These are phyloP conservation scores for Cyberlindnera maclurae DNA, from an alignment of 805 yeast species.

Conservation along the genomic window DNA sequence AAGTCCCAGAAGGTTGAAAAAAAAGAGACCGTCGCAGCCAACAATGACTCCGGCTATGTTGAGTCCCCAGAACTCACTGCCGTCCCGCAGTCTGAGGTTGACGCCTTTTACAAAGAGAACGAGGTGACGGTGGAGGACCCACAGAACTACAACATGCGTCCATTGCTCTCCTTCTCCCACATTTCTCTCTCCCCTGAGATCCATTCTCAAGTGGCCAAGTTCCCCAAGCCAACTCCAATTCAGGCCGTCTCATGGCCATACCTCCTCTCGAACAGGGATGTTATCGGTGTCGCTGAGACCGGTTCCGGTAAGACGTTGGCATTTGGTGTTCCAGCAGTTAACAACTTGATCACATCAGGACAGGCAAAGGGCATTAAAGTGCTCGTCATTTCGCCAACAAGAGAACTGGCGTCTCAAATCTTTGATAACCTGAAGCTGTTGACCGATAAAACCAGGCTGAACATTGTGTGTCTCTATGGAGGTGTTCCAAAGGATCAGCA, in stretches of 20 bases:
- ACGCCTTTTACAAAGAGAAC: constrained; percentile 56
- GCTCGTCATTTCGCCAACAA: constrained; percentile 88
- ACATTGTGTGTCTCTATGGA: constrained; percentile 86
- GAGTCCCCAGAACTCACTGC: constrained; percentile 34
- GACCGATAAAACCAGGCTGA: constrained; percentile 52
- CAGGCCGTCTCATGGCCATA: constrained; percentile 96
- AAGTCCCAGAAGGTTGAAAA: too few relatives aligned
- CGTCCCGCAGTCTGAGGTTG: constrained; percentile 48
- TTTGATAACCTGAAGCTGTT: constrained; percentile 70
- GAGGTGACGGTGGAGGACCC: constrained; percentile 80
- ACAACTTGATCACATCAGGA: constrained; percentile 41
- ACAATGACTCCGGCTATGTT: constrained; percentile 21
- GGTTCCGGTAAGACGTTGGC: constrained; percentile 98
- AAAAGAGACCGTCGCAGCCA: constrained; percentile 3
- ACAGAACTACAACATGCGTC: constrained; percentile 43
- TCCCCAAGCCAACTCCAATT: constrained; percentile 91
- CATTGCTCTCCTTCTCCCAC: constrained; percentile 61
- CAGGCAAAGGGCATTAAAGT: constrained; percentile 53
- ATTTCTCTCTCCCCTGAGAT: constrained; percentile 51
- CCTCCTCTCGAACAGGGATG: constrained; percentile 69
- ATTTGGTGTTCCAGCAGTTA: constrained; percentile 94
- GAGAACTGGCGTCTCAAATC: constrained; percentile 94
- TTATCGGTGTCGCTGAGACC: constrained; percentile 96
- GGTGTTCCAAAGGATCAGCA: constrained; percentile 97
- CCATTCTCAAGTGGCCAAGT: constrained; percentile 54